A percentile compares a stretch with the other conserved stretches of the same genome.
These are phyloP conservation scores for Leccinum imitatum DNA, from an alignment of 768 basidiomycete genomes.

Conservation along the genomic window DNA sequence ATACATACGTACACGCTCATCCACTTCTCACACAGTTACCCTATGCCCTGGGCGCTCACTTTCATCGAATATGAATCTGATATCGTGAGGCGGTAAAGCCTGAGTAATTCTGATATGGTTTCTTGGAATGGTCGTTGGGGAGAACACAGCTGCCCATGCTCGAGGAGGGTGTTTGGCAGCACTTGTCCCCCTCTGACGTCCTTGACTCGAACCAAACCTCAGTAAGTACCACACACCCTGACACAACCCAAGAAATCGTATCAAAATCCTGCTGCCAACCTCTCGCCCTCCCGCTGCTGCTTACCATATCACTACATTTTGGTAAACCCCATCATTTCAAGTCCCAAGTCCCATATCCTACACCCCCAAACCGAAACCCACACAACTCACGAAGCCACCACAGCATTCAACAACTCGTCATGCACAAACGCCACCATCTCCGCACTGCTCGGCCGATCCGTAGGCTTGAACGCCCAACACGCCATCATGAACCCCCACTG, in stretches of 20 bases:
- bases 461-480: conserved; percentile 30
- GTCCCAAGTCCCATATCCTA: background rate
- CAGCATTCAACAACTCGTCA: conserved; percentile 12
- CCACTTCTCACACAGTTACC: too few relatives aligned
- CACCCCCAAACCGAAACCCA: background rate
- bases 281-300: background rate
- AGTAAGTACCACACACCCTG: too few relatives aligned
- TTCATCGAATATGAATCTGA: too few relatives aligned
- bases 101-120: too few relatives aligned
- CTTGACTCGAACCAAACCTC: too few relatives aligned
- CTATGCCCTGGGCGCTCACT: too few relatives aligned
- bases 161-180: too few relatives aligned
- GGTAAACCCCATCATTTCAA: background rate
- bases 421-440: conserved; percentile 28
- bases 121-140: too few relatives aligned
- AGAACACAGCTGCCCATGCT: too few relatives aligned
- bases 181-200: too few relatives aligned
- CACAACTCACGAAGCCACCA: background rate
- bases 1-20: too few relatives aligned
- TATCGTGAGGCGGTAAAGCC: too few relatives aligned
- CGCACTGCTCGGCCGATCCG: conserved; percentile 31
- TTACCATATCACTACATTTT: background rate
- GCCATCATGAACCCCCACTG: conserved; percentile 25
- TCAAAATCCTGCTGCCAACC: background rate
- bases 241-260: background rate